Evolutionary conservation across 2,329 filamentous ascomycete species (phyloP), one percentile per base, ranked within the genome.

Genomic region (Aspergillus sp.): DNA sequence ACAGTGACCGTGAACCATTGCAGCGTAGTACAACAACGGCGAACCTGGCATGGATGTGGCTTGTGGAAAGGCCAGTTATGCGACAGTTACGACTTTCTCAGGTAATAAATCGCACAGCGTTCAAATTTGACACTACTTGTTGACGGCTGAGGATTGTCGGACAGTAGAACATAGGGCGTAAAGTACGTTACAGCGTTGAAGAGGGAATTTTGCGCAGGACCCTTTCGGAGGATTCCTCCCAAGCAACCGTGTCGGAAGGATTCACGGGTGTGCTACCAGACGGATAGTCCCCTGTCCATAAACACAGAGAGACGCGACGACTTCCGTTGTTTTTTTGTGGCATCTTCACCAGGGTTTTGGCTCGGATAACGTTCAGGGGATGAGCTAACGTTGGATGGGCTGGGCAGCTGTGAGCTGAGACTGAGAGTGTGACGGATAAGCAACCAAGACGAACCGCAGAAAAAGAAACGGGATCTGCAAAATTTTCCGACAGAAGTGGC

Each of bases 151-250:
- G 8, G 27, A 30, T 30, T 30, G 27, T 9, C 27, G 27, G 9
- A 30, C 27, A 30, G 9, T 11, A 46, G 19, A 15, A 24, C 11
- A n/a, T 22, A 34, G 27, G 34, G 19, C n/a, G 34, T 17, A 19
- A 22, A 19, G 27, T 30, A 34, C n/a, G 46, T 49, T 49, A 37
- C 37, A n/a, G 15, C n/a, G 13, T 30, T 17, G 34, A 44, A 30
- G 33, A 39, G 37, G 50, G 33, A 51, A 41, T 42, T 27, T n/a
- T 59, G 46, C 47, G 51, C n/a, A 60, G 48, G 56, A 53, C 51
- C 56, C 51, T 61, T 58, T 61, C 64, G 62, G 64, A 62, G 60
- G 34, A 62, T 63, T 66, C 57, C 22, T n/a, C 24, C 33, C 22
- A 45, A 39, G 46, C 59, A 47, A 56, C 63, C 48, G 59, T 52